Conservation (phyloP, 768 basidiomycete genomes). For the Lactarius hengduanensis region DNA sequence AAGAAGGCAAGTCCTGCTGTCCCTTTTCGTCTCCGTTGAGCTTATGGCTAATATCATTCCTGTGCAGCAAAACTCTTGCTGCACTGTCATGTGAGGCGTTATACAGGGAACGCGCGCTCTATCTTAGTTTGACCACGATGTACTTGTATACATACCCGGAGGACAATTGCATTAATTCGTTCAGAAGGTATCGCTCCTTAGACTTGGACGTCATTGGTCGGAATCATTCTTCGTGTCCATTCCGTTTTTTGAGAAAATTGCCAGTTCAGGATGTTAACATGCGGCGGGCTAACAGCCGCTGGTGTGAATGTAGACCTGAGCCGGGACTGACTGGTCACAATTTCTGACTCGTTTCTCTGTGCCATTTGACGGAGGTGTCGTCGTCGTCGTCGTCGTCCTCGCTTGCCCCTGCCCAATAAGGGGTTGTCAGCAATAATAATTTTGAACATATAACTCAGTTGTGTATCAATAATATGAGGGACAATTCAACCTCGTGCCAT, state of each 20-base stretch:
- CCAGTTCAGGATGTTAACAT: no score
- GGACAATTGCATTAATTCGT: conserved; percentile 20
- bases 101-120: conserved; percentile 1
- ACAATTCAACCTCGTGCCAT: conserved; percentile 31
- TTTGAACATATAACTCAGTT: not conserved
- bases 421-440: not conserved
- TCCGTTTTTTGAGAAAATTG: no score
- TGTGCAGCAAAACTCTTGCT: conserved; percentile 91
- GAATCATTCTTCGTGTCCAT: no score
- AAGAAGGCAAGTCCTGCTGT: conserved; percentile 73
- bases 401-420: conserved; percentile 38
- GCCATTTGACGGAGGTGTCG: no score
- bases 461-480: not conserved
- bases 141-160: conserved; percentile 24
- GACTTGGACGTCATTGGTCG: not conserved
- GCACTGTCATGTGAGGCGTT: conserved; percentile 65
- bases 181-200: not conserved
- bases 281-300: no score
- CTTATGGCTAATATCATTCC: conserved; percentile 3
- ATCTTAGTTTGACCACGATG: conserved; percentile 21
- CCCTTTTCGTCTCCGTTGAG: not conserved
- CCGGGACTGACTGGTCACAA: conserved; percentile 22
- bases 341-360: no score
- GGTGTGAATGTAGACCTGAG: no score
- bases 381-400: conserved; percentile 22